Evolutionary conservation across 805 yeast genomes (phyloP).

Genomic region (Saturnispora hagleri): DNA sequence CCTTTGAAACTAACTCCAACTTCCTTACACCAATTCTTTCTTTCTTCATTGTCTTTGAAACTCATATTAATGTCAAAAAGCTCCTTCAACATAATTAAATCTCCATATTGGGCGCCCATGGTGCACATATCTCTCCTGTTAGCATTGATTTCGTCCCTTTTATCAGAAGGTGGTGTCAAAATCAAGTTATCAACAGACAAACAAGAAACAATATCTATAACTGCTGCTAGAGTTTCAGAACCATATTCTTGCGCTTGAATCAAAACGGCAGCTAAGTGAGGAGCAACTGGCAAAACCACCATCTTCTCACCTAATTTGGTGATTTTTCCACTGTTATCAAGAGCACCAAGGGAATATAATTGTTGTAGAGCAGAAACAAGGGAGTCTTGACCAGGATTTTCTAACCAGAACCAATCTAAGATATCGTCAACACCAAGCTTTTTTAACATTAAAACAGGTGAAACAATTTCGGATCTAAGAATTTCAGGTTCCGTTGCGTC

Average conservation of each 20-base stretch:
- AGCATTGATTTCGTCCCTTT: constrained; percentile 77
- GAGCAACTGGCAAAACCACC: constrained; percentile 88
- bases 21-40: constrained; percentile 76
- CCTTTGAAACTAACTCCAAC: constrained; percentile 71
- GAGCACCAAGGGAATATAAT: constrained; percentile 68
- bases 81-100: constrained; percentile 74
- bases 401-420: constrained; percentile 85
- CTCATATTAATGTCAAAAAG: constrained; percentile 48
- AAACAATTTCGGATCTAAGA: constrained; percentile 72
- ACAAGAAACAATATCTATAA: constrained; percentile 85
- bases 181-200: constrained; percentile 85
- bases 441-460: constrained; percentile 78
- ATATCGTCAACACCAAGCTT: constrained; percentile 77
- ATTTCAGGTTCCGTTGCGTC: constrained; percentile 91
- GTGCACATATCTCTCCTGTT: constrained; percentile 61
- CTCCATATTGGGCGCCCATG: constrained; percentile 70
- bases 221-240: constrained; percentile 40
- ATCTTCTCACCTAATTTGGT: constrained; percentile 76
- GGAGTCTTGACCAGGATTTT: constrained; percentile 76
- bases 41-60: constrained; percentile 42
- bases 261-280: constrained; percentile 81
- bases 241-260: constrained; percentile 52
- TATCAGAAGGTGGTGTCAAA: constrained; percentile 68
- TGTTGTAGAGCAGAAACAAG: constrained; percentile 69
- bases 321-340: constrained; percentile 66